These are phyloP conservation scores for Sclerotinia subarctica DNA, from an alignment of 2,329 filamentous ascomycete species.

Conservation along the genomic window DNA sequence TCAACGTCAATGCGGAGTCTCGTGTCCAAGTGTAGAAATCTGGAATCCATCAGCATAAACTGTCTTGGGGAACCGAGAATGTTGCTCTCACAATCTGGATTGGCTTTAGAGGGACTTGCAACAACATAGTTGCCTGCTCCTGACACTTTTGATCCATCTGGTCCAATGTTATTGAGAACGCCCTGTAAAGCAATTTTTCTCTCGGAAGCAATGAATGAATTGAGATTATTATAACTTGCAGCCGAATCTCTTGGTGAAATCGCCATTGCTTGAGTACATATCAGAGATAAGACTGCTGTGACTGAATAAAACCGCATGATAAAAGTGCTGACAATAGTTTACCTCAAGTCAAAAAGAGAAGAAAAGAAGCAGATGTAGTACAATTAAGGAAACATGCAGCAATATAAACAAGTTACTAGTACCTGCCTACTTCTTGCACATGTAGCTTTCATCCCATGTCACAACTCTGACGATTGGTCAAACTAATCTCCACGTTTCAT, in stretches of 20 bases:
- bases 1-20: constrained; percentile 70
- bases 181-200: constrained; percentile 49
- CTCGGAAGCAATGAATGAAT: constrained; percentile 45
- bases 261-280: not conserved
- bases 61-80: not conserved
- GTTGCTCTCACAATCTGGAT: constrained; percentile 50
- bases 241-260: not conserved
- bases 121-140: constrained; percentile 53
- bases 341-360: not conserved
- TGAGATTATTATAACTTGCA: constrained; percentile 27
- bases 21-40: constrained; percentile 78
- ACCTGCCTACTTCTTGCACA: not conserved
- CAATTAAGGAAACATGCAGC: not conserved
- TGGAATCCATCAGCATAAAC: constrained; percentile 38
- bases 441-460: not conserved
- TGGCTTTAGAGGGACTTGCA: constrained; percentile 52
- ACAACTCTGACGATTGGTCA: not conserved
- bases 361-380: not conserved
- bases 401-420: not conserved
- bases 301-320: not conserved
- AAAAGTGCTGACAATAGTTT: not conserved
- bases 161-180: constrained; percentile 54
- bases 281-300: not conserved
- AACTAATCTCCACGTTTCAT: not conserved
- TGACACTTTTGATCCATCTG: constrained; percentile 46